These are phyloP conservation scores for Penicillium sp. DNA, from an alignment of 2,329 filamentous ascomycete species.

Conservation along the genomic window DNA sequence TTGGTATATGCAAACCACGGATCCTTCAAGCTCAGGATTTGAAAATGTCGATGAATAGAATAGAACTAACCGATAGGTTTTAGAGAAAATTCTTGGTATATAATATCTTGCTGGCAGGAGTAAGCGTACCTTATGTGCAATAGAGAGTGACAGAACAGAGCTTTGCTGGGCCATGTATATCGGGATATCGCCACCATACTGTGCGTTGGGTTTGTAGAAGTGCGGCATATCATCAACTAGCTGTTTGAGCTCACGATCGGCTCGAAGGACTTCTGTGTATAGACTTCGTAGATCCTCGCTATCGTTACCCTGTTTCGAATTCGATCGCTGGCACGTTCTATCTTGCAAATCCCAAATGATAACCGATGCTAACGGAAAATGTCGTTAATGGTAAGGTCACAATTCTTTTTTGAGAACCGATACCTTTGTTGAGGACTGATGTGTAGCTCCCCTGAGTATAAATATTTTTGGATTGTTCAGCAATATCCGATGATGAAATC, in stretches of 20 bases:
- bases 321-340: constrained; percentile 2
- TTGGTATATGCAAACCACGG: constrained; percentile 18
- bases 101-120: neutral
- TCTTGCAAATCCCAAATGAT: constrained; percentile 17
- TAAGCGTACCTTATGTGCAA: constrained; percentile 3
- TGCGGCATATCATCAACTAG: constrained; percentile 6
- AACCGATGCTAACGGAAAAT: constrained; percentile 7
- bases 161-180: neutral
- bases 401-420: neutral
- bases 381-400: neutral
- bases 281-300: constrained; percentile 5
- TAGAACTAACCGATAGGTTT: neutral
- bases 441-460: constrained; percentile 7
- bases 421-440: constrained; percentile 1
- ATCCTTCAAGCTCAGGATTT: constrained; percentile 13
- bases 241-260: constrained; percentile 6
- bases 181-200: neutral
- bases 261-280: constrained; percentile 10
- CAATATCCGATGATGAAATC: neutral
- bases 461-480: neutral
- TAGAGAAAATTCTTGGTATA: neutral
- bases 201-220: neutral
- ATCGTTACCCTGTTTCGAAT: neutral
- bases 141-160: neutral
- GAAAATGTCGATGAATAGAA: constrained; percentile 16